These are phyloP conservation scores for Psilocybe azurescens DNA, from an alignment of 768 basidiomycete species.

Conservation along the genomic window DNA sequence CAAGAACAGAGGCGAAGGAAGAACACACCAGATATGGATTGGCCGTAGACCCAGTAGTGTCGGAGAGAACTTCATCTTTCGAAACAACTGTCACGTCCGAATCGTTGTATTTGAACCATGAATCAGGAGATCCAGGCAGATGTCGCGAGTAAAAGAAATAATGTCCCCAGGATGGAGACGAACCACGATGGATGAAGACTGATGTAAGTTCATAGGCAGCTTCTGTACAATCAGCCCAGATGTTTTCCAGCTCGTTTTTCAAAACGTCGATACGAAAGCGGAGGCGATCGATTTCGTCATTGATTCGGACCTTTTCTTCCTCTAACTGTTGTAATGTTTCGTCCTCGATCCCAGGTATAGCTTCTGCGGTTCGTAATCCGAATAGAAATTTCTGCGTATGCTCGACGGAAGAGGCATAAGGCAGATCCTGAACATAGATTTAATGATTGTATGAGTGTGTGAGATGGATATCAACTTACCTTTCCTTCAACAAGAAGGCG, in stretches of 20 bases:
- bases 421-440: conserved; percentile 53
- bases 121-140: conserved; percentile 78
- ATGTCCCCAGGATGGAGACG: conserved; percentile 87
- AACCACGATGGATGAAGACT: conserved; percentile 94
- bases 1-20: not conserved
- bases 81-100: conserved; percentile 79
- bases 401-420: conserved; percentile 61
- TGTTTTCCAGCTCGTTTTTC: conserved; percentile 70
- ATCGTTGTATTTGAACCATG: conserved; percentile 98
- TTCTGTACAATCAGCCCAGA: conserved; percentile 73
- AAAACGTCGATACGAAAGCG: conserved; percentile 54
- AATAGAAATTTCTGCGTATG: conserved; percentile 62
- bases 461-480: conserved; percentile 42
- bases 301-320: conserved; percentile 57
- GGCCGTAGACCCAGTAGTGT: conserved; percentile 90
- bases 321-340: conserved; percentile 58
- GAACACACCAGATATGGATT: conserved; percentile 83
- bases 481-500: conserved; percentile 73
- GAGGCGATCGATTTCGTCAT: conserved; percentile 60
- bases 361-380: conserved; percentile 41
- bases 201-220: conserved; percentile 90
- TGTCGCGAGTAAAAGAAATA: conserved; percentile 96
- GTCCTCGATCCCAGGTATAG: conserved; percentile 60
- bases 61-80: conserved; percentile 84
- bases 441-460: conserved; percentile 1